Conservation (phyloP, 805 yeast genomes). For the Debaryomyces castellii region DNA sequence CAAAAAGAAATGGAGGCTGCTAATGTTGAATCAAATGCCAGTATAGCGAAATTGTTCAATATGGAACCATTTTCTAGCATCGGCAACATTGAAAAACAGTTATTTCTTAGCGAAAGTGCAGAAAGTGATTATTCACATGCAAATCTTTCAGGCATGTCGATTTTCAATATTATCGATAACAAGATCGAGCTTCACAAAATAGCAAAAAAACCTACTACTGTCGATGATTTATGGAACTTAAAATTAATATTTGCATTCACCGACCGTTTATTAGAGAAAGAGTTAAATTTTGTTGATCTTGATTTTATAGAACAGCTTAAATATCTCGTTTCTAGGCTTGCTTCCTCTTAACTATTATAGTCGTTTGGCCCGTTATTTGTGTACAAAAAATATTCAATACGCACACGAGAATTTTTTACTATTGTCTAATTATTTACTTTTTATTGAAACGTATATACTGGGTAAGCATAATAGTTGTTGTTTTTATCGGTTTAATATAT, state of each 20-base stretch:
- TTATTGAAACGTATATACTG: not conserved
- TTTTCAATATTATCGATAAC: conserved; percentile 49
- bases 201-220: conserved; percentile 38
- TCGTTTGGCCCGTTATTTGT: not conserved
- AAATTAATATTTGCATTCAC: conserved; percentile 60
- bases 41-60: conserved; percentile 19
- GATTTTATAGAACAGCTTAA: conserved; percentile 56
- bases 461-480: not conserved
- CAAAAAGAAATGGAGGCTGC: conserved; percentile 27
- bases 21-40: conserved; percentile 18
- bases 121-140: conserved; percentile 17
- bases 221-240: conserved; percentile 65
- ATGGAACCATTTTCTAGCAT: conserved; percentile 22
- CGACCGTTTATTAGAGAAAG: conserved; percentile 40
- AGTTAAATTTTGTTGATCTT: conserved; percentile 44
- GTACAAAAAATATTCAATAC: not conserved
- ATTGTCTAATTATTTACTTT: not conserved
- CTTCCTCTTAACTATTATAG: conserved; percentile 4
- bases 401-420: conserved; percentile 1
- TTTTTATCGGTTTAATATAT: not conserved
- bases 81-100: conserved; percentile 27
- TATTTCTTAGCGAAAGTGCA: conserved; percentile 26
- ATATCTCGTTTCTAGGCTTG: conserved; percentile 35
- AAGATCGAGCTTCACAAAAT: conserved; percentile 50
- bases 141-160: conserved; percentile 36